Evolutionary conservation across 2,329 filamentous ascomycete genomes (phyloP).

Genomic region (Talaromyces sp.): DNA sequence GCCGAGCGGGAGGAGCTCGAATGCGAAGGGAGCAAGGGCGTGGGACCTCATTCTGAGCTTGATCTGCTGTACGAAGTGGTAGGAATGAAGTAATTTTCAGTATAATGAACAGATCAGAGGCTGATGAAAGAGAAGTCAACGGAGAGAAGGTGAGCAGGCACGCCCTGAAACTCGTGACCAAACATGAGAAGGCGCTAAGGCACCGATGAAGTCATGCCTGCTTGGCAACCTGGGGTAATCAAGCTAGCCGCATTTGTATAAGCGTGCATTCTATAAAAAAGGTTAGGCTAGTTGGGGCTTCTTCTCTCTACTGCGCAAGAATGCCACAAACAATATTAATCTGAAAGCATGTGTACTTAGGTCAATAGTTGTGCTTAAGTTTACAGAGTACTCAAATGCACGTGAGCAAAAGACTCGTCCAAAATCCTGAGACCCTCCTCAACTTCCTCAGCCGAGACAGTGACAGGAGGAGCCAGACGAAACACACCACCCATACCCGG

Average conservation of each 20-base stretch:
- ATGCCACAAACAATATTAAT: no score
- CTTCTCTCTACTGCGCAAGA: no score
- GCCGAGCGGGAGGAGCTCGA: slow-evolving; percentile 17
- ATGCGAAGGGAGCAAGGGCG: slow-evolving; percentile 13
- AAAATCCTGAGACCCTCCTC: no score
- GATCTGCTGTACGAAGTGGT: background rate
- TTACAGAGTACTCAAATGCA: no score
- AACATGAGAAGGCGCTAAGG: background rate
- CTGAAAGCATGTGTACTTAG: no score
- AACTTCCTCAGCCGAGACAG: no score
- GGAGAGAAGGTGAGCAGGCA: background rate
- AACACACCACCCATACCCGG: no score
- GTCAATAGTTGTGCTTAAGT: no score
- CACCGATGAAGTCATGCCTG: background rate
- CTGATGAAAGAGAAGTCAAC: background rate
- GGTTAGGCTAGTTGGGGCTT: background rate
- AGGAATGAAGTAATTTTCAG: no score
- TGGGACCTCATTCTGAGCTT: slow-evolving; percentile 11
- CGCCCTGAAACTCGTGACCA: background rate
- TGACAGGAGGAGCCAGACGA: no score
- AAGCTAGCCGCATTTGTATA: background rate
- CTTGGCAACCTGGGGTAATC: slow-evolving; percentile 6
- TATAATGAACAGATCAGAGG: background rate
- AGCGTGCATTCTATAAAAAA: background rate
- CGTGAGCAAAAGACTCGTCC: no score